Base-by-base conservation (phyloP, 176 grass and related monocot genomes). In the Calamus simplicifolius region DNA sequence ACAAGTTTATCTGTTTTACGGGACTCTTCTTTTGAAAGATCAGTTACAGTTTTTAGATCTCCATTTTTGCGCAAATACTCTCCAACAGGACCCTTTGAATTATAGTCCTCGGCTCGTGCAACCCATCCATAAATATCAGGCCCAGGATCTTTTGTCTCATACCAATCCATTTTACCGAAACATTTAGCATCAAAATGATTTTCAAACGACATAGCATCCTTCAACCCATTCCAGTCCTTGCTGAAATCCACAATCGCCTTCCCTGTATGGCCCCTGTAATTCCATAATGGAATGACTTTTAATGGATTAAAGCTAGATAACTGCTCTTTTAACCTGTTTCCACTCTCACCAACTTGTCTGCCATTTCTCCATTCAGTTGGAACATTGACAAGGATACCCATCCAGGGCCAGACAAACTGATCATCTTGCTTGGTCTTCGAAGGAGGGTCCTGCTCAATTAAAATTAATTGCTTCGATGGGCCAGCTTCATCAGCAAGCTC, bases 211-310 rank as follows among this genome's bases (percentile, higher is more conserved):
- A 87, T 64, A 23, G 79, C 79, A 50, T 87, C 56, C 62, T 75
- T 75, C 67, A 87, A 87, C 25, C 84, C 84, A 59, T n/a, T 79
- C 84, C 79, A 87, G 18, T 79, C 79, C 50, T 79, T 82, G 52
- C 51, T 49, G 63, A 82, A 87, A 2, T 49, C 30, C 6, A 87
- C n/a, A 59, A 82, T 18, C 5, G 68, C 84, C 29, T 29, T 64
- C 4, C 77, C 73, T 6, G 71, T 64, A 31, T 72, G 58, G 10
- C 53, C 79, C 17, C 28, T 16, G 3, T 17, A 18, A 57, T 43
- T 70, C 18, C 17, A 14, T 25, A 79, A 26, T 16, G 62, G 38
- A 68, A 25, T 57, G 8, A 50, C 25, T 19, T 50, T 50, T 31
- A 30, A 2, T 3, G 84, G 84, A 8, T 59, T 71, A 68, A 72